Conservation (phyloP, 441 rosid species). For the Codiaeum variegatum region DNA sequence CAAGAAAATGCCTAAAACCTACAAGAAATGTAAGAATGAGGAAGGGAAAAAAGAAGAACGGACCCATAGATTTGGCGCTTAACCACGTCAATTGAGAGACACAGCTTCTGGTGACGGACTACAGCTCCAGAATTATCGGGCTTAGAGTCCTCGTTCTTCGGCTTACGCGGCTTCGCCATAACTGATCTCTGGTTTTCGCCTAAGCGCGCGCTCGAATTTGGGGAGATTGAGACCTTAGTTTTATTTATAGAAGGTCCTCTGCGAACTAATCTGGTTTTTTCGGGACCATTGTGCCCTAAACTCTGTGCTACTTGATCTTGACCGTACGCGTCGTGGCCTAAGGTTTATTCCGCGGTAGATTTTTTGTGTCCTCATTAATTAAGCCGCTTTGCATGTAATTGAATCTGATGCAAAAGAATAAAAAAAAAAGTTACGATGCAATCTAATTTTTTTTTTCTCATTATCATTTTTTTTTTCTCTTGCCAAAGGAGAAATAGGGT, state of each 20-base stretch:
- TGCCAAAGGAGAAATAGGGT: too few relatives aligned
- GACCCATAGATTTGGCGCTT: constrained; percentile 81
- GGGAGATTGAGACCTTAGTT: background rate
- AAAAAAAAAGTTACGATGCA: too few relatives aligned
- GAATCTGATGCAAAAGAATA: background rate
- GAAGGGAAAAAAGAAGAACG: constrained; percentile 7
- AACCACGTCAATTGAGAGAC: constrained; percentile 72
- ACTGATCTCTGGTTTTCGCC: background rate
- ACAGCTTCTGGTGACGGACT: constrained; percentile 91
- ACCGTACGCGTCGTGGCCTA: background rate
- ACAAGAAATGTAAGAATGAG: background rate
- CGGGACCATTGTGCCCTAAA: background rate
- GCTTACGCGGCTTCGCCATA: constrained; percentile 93
- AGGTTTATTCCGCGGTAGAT: background rate
- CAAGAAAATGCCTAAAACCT: background rate
- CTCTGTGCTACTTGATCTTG: background rate
- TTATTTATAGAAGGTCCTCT: background rate
- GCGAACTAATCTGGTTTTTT: background rate
- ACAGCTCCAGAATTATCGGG: constrained; percentile 71
- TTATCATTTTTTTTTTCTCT: too few relatives aligned
- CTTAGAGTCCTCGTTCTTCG: constrained; percentile 69
- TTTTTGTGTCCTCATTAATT: background rate
- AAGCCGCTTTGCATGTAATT: background rate
- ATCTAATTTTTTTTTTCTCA: too few relatives aligned
- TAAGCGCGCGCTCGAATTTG: constrained; percentile 8